Base-by-base conservation (phyloP, 306 rosid genomes). In the Hippophae gyantsensis region DNA sequence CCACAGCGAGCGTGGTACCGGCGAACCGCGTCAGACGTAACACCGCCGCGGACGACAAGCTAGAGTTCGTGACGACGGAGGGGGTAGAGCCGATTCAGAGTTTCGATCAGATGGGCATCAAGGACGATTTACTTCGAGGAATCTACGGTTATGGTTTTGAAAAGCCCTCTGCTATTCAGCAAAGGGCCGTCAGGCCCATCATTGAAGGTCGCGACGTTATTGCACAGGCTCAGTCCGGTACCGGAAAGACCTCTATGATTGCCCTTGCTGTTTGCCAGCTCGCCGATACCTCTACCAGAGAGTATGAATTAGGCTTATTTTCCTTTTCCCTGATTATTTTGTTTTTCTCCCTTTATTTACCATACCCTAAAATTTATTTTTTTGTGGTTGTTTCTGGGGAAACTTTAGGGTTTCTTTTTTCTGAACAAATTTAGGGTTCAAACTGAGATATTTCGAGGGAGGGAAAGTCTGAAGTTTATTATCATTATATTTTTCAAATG, bases 181-280 rank as follows among this genome's bases (percentile, higher is more conserved):
- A 93, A 53, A 82, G 99, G 3, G 99, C 96, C 23, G 95, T 93
- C 9, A 72, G 87, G 54, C 99, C 99, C 2, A 93, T 93, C 52
- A 84, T 93, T 8, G 88, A 77, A 54, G 99, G 99, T 2, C 97
- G 97, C 13, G 99, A 93, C 54, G 99, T 93, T 58, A 88, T 93
- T 3, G 99, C 99, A 12, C 96, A 93, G 82, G 99, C 99, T 6
- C 99, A 93, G 69, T 93, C 99, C 51, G 99, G 99, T 32, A 93
- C 99, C 13, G 97, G 99, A 5, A 93, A 93, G 70, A 86, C 95
- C 42, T 93, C 99, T 64, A 93, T 93, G 99, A 93, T 93, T 48
- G 99, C 89, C 5, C 90, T 93, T 46, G 82, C 97, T 11, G 99
- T 88, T 59, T 93, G 99, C 69, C 99, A 93, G 67, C 72, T 77